These are phyloP conservation scores for Trichosanthes truncata DNA, from an alignment of 306 rosid genomes.

Conservation along the genomic window DNA sequence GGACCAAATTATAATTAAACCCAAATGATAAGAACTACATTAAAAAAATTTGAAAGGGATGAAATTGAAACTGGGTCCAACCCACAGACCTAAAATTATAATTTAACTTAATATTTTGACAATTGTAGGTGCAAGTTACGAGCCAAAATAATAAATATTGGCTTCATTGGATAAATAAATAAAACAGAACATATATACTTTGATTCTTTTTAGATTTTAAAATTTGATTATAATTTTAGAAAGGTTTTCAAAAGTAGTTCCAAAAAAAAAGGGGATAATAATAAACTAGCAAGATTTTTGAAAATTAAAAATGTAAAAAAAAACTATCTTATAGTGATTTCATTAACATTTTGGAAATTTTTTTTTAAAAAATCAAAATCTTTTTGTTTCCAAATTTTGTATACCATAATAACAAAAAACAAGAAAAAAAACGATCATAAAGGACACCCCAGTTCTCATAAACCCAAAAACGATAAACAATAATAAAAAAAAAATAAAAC, in stretches of 20 bases:
- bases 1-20: too few species aligned
- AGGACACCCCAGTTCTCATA: not conserved
- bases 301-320: not conserved
- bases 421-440: not conserved
- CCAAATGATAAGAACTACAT: too few species aligned
- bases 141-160: not conserved
- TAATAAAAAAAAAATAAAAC: too few species aligned
- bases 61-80: too few species aligned
- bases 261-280: too few species aligned
- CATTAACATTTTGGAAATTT: not conserved
- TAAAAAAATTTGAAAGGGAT: too few species aligned
- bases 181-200: not conserved
- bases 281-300: not conserved
- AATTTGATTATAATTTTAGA: not conserved
- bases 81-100: too few species aligned
- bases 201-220: not conserved
- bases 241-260: not conserved
- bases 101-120: not conserved
- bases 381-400: too few species aligned
- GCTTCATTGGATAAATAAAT: not conserved
- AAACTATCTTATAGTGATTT: not conserved
- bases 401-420: too few species aligned
- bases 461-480: not conserved
- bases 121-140: not conserved
- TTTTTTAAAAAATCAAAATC: too few species aligned